A percentile compares a stretch with the other conserved stretches of the same genome.
Conservation (phyloP, 345 rosid species). For the Microthlaspi erraticum region DNA sequence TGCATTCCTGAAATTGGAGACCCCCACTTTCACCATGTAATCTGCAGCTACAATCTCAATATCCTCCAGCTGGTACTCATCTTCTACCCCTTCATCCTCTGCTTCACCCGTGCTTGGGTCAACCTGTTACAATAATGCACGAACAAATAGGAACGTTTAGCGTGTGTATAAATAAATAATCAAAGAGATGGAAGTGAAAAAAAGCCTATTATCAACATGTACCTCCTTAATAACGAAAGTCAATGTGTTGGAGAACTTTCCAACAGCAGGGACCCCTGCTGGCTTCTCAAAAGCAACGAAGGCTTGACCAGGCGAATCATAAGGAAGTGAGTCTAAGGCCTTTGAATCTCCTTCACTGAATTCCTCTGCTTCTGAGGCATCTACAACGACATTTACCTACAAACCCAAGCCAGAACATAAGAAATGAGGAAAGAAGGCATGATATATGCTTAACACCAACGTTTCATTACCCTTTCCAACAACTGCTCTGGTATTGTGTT, state of each 20-base stretch:
- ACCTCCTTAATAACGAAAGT: constrained; percentile 96
- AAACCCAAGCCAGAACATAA: constrained; percentile 32
- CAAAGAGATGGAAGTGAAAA: constrained; percentile 16
- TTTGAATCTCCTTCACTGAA: constrained; percentile 70
- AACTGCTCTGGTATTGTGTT: constrained; percentile 94
- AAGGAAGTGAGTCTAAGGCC: constrained; percentile 85
- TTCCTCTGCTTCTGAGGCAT: constrained; percentile 91
- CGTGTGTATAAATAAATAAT: neutral
- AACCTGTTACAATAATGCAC: constrained; percentile 55
- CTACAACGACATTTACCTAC: constrained; percentile 87
- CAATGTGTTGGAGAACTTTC: constrained; percentile 88
- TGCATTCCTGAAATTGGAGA: constrained; percentile 94
- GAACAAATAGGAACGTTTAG: neutral
- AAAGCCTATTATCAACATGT: constrained; percentile 24
- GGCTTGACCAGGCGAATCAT: constrained; percentile 90
- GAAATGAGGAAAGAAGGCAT: constrained; percentile 33
- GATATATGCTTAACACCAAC: constrained; percentile 17
- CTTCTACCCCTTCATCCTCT: constrained; percentile 97
- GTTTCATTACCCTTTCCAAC: constrained; percentile 78
- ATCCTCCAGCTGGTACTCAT: constrained; percentile 97
- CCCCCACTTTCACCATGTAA: constrained; percentile 83
- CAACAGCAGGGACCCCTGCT: constrained; percentile 74
- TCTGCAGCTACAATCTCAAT: constrained; percentile 94
- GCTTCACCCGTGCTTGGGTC: constrained; percentile 88
- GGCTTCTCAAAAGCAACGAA: constrained; percentile 92